Percentiles rank a stretch among this genome's conserved stretches.
Conservation (phyloP, 306 rosid species). For the Vigna mungo region DNA sequence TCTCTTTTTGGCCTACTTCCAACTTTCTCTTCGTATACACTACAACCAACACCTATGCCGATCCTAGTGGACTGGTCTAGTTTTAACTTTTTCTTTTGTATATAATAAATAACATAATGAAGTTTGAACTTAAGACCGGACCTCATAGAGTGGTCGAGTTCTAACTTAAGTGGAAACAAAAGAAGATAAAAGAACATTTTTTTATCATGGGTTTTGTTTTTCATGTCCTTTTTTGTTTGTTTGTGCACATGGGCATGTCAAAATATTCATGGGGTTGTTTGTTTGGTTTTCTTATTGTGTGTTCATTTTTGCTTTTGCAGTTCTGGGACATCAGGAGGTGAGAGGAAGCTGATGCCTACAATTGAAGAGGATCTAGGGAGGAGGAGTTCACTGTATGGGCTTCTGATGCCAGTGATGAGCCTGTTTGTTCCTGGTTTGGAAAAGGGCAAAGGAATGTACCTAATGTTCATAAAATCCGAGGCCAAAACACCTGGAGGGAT, state of each 20-base stretch:
- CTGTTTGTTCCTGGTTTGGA: slow-evolving; percentile 73
- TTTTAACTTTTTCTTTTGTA: background rate
- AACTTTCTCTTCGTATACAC: background rate
- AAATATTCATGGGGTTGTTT: slow-evolving; percentile 20
- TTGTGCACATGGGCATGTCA: background rate
- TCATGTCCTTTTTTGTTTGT: background rate
- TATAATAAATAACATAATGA: background rate
- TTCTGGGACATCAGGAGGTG: slow-evolving; percentile 98
- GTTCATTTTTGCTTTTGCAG: slow-evolving; percentile 40
- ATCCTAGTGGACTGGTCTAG: background rate
- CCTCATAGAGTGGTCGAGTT: background rate
- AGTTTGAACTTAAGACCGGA: background rate
- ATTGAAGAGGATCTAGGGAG: slow-evolving; percentile 84
- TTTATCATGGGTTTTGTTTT: background rate
- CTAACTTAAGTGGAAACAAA: background rate
- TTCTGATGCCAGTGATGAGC: slow-evolving; percentile 96
- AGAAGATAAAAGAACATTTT: background rate
- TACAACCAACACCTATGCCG: background rate
- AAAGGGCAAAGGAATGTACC: slow-evolving; percentile 97
- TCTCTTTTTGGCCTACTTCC: background rate
- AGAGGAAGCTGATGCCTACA: slow-evolving; percentile 97
- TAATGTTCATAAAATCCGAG: slow-evolving; percentile 92
- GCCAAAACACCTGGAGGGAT: slow-evolving; percentile 89
- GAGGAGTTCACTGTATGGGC: slow-evolving; percentile 76
- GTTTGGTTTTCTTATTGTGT: background rate